Evolutionary conservation across 257 asterid genomes (phyloP).

Genomic region (Coffea eugenioides): DNA sequence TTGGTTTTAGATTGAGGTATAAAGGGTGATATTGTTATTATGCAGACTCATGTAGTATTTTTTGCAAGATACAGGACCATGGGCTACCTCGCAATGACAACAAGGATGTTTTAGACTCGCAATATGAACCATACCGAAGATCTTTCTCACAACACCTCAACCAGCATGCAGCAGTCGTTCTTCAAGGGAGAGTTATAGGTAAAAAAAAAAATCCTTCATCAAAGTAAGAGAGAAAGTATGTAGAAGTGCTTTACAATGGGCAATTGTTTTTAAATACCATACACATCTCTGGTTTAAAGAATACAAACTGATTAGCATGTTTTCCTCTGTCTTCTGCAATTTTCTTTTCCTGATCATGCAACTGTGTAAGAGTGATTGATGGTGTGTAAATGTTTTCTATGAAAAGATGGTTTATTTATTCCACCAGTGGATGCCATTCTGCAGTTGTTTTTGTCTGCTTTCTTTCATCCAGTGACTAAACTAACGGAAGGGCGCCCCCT

Average conservation of each 20-base stretch:
- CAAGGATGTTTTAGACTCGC: conserved; percentile 70
- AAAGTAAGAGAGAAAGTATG: too few relatives aligned
- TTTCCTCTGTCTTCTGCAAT: neutral
- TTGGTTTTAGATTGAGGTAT: neutral
- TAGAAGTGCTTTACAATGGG: neutral
- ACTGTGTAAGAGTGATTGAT: neutral
- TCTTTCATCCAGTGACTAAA: neutral
- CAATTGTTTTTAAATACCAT: neutral
- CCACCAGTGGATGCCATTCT: neutral
- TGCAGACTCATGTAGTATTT: neutral
- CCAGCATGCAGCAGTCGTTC: conserved; percentile 97
- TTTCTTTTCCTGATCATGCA: neutral
- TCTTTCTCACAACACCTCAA: conserved; percentile 85
- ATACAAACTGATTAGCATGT: neutral
- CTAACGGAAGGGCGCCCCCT: neutral
- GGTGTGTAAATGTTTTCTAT: neutral
- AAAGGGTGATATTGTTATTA: neutral
- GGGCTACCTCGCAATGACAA: conserved; percentile 63
- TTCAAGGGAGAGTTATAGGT: conserved; percentile 98
- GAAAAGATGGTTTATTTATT: neutral
- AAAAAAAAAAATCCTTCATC: conserved; percentile 10
- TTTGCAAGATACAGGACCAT: conserved; percentile 58
- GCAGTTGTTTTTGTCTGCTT: neutral
- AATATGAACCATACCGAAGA: conserved; percentile 77
- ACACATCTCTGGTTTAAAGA: neutral